Percentiles rank a stretch among this genome's conserved stretches.
These are phyloP conservation scores for Patellaria atrata DNA, from an alignment of 495 filamentous ascomycete genomes.

Conservation along the genomic window DNA sequence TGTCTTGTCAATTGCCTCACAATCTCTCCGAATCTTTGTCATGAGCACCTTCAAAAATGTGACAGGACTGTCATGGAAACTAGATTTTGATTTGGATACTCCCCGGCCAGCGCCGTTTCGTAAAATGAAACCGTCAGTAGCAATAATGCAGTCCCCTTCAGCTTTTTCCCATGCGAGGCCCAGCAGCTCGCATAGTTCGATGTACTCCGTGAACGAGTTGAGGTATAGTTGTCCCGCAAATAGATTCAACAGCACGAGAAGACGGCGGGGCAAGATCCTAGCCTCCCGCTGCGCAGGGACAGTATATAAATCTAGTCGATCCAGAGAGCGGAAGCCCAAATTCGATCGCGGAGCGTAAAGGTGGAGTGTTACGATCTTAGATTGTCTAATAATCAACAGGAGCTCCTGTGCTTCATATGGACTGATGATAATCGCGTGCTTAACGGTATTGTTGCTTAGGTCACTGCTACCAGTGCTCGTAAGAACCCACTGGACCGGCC, in stretches of 20 bases:
- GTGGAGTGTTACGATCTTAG: constrained; percentile 33
- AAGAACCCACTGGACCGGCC: constrained; percentile 47
- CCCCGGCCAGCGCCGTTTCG: too few species aligned
- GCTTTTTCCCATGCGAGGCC: constrained; percentile 28
- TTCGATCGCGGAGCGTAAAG: constrained; percentile 43
- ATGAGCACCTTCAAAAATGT: constrained; percentile 36
- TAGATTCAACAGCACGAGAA: constrained; percentile 33
- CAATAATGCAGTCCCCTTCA: constrained; percentile 20
- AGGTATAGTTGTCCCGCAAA: constrained; percentile 58
- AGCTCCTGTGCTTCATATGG: constrained; percentile 46
- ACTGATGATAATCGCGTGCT: constrained; percentile 41
- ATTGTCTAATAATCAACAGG: constrained; percentile 26
- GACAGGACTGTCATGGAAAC: constrained; percentile 37
- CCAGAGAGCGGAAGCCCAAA: constrained; percentile 23
- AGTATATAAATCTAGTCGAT: constrained; percentile 9
- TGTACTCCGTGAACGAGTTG: constrained; percentile 37
- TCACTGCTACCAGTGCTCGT: constrained; percentile 20
- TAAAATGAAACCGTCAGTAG: constrained; percentile 32
- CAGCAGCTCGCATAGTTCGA: constrained; percentile 37
- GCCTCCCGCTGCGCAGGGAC: not conserved
- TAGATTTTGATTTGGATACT: too few species aligned
- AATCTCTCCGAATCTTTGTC: constrained; percentile 37
- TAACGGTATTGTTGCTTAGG: constrained; percentile 4
- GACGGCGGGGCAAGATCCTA: not conserved
- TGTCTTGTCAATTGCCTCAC: constrained; percentile 36